These are phyloP conservation scores for Linum tenue DNA, from an alignment of 345 rosid genomes.

Conservation along the genomic window DNA sequence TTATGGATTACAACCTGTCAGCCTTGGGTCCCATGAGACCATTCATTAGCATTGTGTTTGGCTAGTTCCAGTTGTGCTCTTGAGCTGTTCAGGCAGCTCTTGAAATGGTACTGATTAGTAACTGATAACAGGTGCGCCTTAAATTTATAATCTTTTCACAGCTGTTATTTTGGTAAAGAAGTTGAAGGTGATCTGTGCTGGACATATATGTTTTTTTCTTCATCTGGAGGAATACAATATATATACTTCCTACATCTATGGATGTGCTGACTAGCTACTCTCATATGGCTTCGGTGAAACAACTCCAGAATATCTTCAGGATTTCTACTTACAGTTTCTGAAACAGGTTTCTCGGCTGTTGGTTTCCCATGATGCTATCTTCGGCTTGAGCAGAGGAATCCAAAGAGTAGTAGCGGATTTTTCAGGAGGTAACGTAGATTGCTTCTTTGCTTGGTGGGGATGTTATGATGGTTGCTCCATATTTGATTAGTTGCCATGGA, in stretches of 20 bases:
- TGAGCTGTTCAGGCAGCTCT: too few relatives aligned
- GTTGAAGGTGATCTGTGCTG: too few relatives aligned
- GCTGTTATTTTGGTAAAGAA: too few relatives aligned
- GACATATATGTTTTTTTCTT: too few relatives aligned
- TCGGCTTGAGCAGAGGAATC: not conserved
- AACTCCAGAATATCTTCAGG: not conserved
- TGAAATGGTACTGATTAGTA: too few relatives aligned
- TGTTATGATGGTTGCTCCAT: not conserved
- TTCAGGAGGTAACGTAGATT: not conserved
- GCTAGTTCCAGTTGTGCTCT: too few relatives aligned
- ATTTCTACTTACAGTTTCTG: not conserved
- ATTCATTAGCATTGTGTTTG: too few relatives aligned
- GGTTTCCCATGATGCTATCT: not conserved
- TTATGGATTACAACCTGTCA: too few relatives aligned
- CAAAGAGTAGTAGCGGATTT: not conserved
- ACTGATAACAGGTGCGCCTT: too few relatives aligned
- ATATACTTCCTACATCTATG: not conserved
- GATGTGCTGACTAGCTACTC: not conserved
- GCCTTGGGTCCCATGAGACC: too few relatives aligned
- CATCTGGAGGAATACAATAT: too few relatives aligned
- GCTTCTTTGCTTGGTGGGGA: not conserved
- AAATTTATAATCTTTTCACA: too few relatives aligned
- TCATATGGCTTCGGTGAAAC: not conserved
- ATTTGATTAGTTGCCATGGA: not conserved
- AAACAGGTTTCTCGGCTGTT: not conserved